Conservation (phyloP, 129 eudicot genomes). For the Ambrosia artemisiifolia region DNA sequence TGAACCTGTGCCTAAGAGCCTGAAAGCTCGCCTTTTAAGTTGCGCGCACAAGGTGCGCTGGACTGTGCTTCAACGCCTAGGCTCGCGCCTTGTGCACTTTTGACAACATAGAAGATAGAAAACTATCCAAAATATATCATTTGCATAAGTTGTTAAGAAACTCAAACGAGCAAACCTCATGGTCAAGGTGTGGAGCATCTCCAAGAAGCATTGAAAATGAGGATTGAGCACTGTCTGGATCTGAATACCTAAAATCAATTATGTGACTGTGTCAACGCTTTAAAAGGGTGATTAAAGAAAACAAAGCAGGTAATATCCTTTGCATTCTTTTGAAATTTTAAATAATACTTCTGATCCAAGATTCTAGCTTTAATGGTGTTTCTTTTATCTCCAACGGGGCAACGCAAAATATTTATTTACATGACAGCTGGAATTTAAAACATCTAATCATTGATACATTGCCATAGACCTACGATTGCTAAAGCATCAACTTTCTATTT, state of each 20-base stretch:
- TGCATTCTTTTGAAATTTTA: neutral
- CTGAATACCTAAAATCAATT: slow-evolving; percentile 59
- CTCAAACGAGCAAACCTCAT: slow-evolving; percentile 48
- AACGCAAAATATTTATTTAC: slow-evolving; percentile 1
- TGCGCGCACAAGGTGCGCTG: too few species aligned
- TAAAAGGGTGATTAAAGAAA: too few species aligned
- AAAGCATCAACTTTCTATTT: neutral
- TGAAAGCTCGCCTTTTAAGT: too few species aligned
- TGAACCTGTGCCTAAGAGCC: too few species aligned
- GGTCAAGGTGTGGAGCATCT: slow-evolving; percentile 99
- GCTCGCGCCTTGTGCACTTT: too few species aligned
- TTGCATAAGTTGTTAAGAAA: slow-evolving; percentile 4
- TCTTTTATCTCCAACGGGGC: neutral
- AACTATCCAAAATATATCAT: neutral
- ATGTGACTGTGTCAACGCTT: slow-evolving; percentile 10
- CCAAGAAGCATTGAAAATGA: slow-evolving; percentile 99
- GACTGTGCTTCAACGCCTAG: too few species aligned
- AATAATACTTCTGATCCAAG: slow-evolving; percentile 1
- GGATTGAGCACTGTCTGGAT: slow-evolving; percentile 92
- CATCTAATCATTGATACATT: neutral
- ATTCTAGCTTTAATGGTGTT: slow-evolving; percentile 1
- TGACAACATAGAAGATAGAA: neutral
- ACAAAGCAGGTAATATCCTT: slow-evolving; percentile 2
- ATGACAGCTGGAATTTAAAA: neutral
- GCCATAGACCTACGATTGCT: neutral